phyloP scores from a whole-genome alignment of 352 stramenopile genomes.

The Phytopythium litorale region DNA sequence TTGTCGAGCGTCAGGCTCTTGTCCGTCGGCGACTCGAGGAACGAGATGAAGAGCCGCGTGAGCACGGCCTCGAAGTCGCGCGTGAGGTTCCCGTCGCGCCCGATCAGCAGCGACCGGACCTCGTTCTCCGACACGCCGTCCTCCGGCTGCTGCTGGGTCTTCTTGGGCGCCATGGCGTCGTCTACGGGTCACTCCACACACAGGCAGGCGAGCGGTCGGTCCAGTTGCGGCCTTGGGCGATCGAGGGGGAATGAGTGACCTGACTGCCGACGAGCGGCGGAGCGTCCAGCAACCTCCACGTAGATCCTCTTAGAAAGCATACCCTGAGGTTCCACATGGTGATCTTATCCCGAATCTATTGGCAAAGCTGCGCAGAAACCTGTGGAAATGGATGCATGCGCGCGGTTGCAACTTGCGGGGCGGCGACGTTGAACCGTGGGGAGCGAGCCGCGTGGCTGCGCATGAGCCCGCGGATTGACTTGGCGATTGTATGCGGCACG shows the following conservation, averaged over 20 bases:
- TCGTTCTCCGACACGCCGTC: constrained; percentile 74
- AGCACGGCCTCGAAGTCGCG: constrained; percentile 84
- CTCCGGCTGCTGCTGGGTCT: constrained; percentile 43
- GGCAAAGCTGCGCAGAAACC: not conserved
- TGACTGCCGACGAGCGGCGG: not conserved
- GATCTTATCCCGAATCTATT: not conserved
- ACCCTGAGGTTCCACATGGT: not conserved
- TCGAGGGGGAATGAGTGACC: constrained; percentile 7
- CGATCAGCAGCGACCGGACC: constrained; percentile 77
- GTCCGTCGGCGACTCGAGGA: constrained; percentile 75
- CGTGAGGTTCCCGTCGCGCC: constrained; percentile 77
- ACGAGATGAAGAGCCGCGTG: constrained; percentile 84
- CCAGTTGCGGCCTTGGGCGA: constrained; percentile 5
- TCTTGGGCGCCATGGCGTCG: constrained; percentile 46
- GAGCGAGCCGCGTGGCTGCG: not conserved
- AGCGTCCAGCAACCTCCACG: not conserved
- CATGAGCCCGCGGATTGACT: not conserved
- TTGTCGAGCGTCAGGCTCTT: constrained; percentile 80
- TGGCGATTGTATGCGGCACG: not conserved
- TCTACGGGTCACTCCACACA: not conserved
- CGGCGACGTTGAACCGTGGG: constrained; percentile 1
- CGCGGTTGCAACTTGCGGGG: not conserved
- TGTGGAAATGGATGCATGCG: not conserved
- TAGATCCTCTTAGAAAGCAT: not conserved
- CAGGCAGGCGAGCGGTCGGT: no score